A percentile compares a stretch with the other conserved stretches of the same genome.
phyloP scores from a whole-genome alignment of 768 basidiomycete genomes.

The Tricholoma saponaceum region DNA sequence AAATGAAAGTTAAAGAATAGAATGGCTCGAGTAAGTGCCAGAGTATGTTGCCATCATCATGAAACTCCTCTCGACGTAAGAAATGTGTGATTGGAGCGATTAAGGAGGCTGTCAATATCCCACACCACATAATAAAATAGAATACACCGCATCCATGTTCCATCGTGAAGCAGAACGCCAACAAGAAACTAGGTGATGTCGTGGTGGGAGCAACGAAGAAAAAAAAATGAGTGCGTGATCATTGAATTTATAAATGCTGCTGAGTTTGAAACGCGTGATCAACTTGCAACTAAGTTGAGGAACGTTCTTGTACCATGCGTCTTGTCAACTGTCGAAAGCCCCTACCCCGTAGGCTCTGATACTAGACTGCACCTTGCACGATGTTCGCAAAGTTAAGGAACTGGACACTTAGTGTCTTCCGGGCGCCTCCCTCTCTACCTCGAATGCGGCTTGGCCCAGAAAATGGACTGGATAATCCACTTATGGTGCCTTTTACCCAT shows the following conservation, averaged over 20 bases:
- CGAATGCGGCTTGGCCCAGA: slow-evolving; percentile 61
- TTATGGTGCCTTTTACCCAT: slow-evolving; percentile 50
- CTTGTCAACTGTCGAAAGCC: too few species aligned
- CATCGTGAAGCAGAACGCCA: slow-evolving; percentile 61
- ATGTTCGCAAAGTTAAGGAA: slow-evolving; percentile 16
- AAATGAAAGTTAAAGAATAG: too few species aligned
- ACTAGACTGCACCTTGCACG: not conserved
- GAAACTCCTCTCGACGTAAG: slow-evolving; percentile 81
- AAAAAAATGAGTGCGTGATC: slow-evolving; percentile 10
- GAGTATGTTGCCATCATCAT: slow-evolving; percentile 66
- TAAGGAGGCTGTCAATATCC: slow-evolving; percentile 64
- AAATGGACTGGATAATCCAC: slow-evolving; percentile 44
- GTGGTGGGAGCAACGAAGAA: slow-evolving; percentile 37
- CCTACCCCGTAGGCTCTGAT: too few species aligned
- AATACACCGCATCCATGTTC: slow-evolving; percentile 38
- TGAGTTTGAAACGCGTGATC: slow-evolving; percentile 15
- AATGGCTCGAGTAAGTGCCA: not conserved
- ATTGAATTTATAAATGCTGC: slow-evolving; percentile 8
- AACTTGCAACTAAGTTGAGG: too few species aligned
- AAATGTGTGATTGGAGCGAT: slow-evolving; percentile 74
- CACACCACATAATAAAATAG: slow-evolving; percentile 36
- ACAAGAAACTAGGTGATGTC: slow-evolving; percentile 41
- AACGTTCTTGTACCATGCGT: too few species aligned
- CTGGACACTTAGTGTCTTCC: slow-evolving; percentile 23
- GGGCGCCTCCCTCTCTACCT: slow-evolving; percentile 34